These are phyloP conservation scores for Nidularia sp. DNA, from an alignment of 768 basidiomycete species.

Conservation along the genomic window DNA sequence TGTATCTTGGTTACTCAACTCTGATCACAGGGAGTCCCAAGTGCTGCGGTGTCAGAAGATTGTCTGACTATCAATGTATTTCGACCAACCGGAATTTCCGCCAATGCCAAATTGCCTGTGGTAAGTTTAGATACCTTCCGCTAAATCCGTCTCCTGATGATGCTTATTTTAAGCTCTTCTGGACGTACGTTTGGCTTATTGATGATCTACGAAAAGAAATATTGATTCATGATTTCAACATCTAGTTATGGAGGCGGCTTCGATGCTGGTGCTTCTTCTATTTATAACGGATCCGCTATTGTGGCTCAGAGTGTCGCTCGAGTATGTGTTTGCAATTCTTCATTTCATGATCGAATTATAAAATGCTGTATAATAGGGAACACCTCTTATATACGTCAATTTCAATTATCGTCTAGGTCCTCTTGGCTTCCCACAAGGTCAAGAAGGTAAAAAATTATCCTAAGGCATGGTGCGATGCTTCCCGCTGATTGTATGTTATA, in stretches of 20 bases:
- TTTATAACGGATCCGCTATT: constrained; percentile 25
- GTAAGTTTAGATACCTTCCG: not conserved
- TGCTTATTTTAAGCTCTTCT: not conserved
- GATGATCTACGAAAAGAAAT: not conserved
- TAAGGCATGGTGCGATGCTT: no score
- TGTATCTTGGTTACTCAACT: no score
- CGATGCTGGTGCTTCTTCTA: constrained; percentile 7
- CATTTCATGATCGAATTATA: not conserved
- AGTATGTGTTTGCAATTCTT: constrained; percentile 6
- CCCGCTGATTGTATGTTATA: not conserved
- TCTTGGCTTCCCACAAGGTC: constrained; percentile 37
- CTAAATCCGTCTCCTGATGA: no score
- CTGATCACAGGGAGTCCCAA: not conserved
- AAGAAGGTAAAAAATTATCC: constrained; percentile 4
- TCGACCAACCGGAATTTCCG: constrained; percentile 24
- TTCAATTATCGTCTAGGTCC: constrained; percentile 40
- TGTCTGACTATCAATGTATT: constrained; percentile 46
- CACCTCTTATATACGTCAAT: constrained; percentile 37
- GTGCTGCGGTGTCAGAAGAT: constrained; percentile 31
- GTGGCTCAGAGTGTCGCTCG: constrained; percentile 17
- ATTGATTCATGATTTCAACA: not conserved
- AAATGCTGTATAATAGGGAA: constrained; percentile 12
- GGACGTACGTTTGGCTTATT: not conserved
- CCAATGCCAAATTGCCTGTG: constrained; percentile 9
- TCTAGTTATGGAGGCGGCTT: constrained; percentile 13